phyloP scores from a whole-genome alignment of 1,284 basidiomycete genomes.

The Ceratobasidium sp. region DNA sequence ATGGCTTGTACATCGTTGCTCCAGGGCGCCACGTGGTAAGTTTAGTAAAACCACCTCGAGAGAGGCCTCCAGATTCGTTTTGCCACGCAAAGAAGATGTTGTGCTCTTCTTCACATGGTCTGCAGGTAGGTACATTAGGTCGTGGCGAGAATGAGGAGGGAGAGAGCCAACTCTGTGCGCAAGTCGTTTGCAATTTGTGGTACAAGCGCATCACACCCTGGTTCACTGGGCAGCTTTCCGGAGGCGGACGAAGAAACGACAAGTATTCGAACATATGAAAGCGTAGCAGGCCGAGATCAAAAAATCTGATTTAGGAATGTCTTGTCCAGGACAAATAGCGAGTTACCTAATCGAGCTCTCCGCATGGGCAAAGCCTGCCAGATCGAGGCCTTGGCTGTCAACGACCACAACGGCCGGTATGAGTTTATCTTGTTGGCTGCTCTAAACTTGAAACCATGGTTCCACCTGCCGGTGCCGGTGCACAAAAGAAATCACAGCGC shows the following conservation, averaged over 20 bases:
- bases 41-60: constrained; percentile 50
- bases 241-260: constrained; percentile 78
- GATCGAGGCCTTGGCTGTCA: background rate
- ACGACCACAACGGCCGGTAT: constrained; percentile 14
- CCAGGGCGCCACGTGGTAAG: constrained; percentile 71
- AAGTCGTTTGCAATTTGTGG: constrained; percentile 82
- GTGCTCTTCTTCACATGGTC: constrained; percentile 35
- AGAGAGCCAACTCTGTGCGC: constrained; percentile 61
- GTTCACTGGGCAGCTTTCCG: constrained; percentile 51
- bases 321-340: constrained; percentile 6
- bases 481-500: constrained; percentile 13
- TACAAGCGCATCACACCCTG: constrained; percentile 60
- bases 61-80: background rate
- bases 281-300: too few relatives aligned
- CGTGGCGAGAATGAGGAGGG: background rate
- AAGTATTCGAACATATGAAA: constrained; percentile 81
- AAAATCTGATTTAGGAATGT: background rate
- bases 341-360: too few relatives aligned
- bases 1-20: constrained; percentile 70
- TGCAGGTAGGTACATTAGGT: background rate
- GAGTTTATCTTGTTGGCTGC: background rate
- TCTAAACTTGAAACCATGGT: background rate
- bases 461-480: background rate
- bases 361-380: background rate
- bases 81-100: constrained; percentile 40